Evolutionary conservation across 805 yeast genomes (phyloP).

Genomic region (Pichia exigua): DNA sequence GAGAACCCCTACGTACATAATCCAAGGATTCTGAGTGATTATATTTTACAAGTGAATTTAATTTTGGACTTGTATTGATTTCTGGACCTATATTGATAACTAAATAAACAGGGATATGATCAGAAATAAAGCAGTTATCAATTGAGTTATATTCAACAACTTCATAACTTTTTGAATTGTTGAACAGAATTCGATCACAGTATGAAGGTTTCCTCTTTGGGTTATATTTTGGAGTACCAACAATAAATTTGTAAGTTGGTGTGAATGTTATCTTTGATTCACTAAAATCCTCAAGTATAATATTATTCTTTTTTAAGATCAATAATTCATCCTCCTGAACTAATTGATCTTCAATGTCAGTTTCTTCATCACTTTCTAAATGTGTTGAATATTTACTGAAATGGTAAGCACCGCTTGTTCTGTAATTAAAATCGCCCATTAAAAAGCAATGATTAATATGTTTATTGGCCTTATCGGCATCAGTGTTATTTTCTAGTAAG

Average conservation of each 20-base stretch:
- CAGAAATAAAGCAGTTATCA: constrained; percentile 46
- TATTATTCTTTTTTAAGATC: constrained; percentile 32
- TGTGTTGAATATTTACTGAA: background rate
- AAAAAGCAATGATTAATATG: constrained; percentile 56
- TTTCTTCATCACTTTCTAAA: background rate
- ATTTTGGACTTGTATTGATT: constrained; percentile 12
- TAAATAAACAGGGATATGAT: constrained; percentile 73
- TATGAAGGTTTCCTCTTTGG: constrained; percentile 69
- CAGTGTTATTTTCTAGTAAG: constrained; percentile 52
- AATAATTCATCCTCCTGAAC: constrained; percentile 42
- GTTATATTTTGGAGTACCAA: constrained; percentile 41
- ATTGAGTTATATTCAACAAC: constrained; percentile 43
- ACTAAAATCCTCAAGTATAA: constrained; percentile 51
- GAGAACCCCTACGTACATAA: constrained; percentile 13
- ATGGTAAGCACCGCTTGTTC: constrained; percentile 34
- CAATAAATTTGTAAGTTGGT: constrained; percentile 73
- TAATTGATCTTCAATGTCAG: background rate
- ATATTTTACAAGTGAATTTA: background rate
- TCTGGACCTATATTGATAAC: constrained; percentile 30
- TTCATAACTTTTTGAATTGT: constrained; percentile 7
- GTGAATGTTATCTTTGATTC: constrained; percentile 60
- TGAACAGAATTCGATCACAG: constrained; percentile 77
- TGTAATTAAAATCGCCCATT: constrained; percentile 81
- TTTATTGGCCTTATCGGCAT: constrained; percentile 41
- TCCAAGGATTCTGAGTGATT: background rate